Evolutionary conservation across 1,284 basidiomycete genomes (phyloP).

Genomic region (Ustilago loliicola): DNA sequence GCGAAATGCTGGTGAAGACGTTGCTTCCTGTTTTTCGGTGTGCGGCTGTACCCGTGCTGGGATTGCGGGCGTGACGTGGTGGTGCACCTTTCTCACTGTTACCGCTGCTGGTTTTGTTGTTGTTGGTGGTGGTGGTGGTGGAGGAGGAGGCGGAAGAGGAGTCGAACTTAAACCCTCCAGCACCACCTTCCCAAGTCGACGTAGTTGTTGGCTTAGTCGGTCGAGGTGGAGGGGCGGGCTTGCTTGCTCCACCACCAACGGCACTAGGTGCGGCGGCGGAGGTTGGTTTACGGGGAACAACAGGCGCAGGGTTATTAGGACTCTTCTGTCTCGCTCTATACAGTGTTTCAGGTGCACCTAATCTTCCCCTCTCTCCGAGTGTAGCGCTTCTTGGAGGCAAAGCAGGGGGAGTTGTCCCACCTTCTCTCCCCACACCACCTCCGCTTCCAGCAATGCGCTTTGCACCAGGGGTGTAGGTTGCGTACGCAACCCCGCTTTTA

Average conservation of each 20-base stretch:
- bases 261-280: neutral
- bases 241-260: neutral
- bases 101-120: too few species aligned
- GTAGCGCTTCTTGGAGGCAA: slow-evolving; percentile 46
- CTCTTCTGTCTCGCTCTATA: slow-evolving; percentile 19
- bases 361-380: slow-evolving; percentile 14
- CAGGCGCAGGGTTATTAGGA: slow-evolving; percentile 14
- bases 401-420: slow-evolving; percentile 23
- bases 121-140: slow-evolving; percentile 11
- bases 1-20: slow-evolving; percentile 44
- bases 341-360: slow-evolving; percentile 5
- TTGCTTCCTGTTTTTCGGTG: slow-evolving; percentile 36
- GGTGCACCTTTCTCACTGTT: neutral
- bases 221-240: slow-evolving; percentile 22
- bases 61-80: slow-evolving; percentile 11
- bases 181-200: slow-evolving; percentile 18
- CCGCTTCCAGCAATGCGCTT: slow-evolving; percentile 8
- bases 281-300: slow-evolving; percentile 15
- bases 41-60: neutral
- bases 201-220: slow-evolving; percentile 15
- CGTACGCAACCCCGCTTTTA: slow-evolving; percentile 22
- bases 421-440: neutral
- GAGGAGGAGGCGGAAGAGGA: slow-evolving; percentile 2
- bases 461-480: slow-evolving; percentile 42
- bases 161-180: slow-evolving; percentile 40